Base-by-base conservation (phyloP, 108 stramenopile genomes). In the Stephanodiscus minutulus region DNA sequence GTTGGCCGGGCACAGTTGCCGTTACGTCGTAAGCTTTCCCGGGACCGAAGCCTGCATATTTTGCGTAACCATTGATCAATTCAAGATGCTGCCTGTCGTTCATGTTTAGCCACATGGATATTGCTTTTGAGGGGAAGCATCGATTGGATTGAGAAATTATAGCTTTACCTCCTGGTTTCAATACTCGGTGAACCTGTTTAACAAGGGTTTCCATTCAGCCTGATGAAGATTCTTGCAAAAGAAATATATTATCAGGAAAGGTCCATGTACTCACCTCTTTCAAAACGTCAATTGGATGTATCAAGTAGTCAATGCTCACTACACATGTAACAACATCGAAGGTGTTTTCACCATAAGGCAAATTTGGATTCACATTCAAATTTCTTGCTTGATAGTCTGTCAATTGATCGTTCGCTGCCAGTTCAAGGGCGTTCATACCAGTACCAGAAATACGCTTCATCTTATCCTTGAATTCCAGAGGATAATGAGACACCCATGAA, bases 281-380 rank as follows among this genome's bases (percentile, higher is more conserved):
- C 37, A 98, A 74, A 13, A 97, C 91, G 35, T 89, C 81, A 36
- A 95, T 80, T 15, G 96, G 97, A 52, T 94, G 72, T 36, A 86
- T 86, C 71, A 98, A 77, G 70, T 98, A 98, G 59, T 98, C 97
- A 58, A 98, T 93, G 35, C 91, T 92, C 11, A 97, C 97, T 13
- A 97, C 96, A 67, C 96, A 96, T 36, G 97, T 98, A 9, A 98
- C 94, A 0, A 88, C 88, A 81, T 97, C 96, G 79, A 96, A 98
- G 0, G 82, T 78, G 58, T 85, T 81, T 74, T 95, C 95, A 7
- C 64, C 73, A 63, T 90, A 94, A 0, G 88, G 89, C 12, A 95
- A 75, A 21, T 39, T 87, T 9, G 95, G 82, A 35, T 94, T 85
- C 22, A 83, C 78, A 77, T 97, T 97, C 65, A 98, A 83, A 78